phyloP scores from a whole-genome alignment of 345 rosid genomes.

The Eucalyptus brandiana region DNA sequence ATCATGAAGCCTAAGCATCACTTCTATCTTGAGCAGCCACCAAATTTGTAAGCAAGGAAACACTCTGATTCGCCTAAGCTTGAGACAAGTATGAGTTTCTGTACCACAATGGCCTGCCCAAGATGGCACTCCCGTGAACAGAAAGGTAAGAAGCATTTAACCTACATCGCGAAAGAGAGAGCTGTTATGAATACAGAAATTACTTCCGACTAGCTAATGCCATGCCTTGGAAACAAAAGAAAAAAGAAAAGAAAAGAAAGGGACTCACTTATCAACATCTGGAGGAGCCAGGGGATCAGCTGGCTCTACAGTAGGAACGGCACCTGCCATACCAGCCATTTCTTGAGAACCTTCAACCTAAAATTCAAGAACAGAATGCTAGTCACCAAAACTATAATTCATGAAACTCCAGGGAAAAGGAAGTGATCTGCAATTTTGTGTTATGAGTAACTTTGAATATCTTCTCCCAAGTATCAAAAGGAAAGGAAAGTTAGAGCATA shows the following conservation, averaged over 20 bases:
- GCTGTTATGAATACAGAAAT: neutral
- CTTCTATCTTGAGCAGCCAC: neutral
- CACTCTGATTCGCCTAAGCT: neutral
- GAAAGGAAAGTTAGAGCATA: neutral
- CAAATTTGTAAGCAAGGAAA: neutral
- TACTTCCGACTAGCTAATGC: neutral
- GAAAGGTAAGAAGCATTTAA: conserved; percentile 73
- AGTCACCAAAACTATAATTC: neutral
- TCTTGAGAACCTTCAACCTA: conserved; percentile 80
- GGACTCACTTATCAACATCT: conserved; percentile 67
- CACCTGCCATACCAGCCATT: conserved; percentile 31
- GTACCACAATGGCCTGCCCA: conserved; percentile 68
- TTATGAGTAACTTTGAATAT: neutral
- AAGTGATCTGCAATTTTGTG: neutral
- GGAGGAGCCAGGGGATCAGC: conserved; percentile 83
- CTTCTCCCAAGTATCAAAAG: neutral
- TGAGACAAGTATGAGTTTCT: conserved; percentile 43
- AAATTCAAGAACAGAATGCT: neutral
- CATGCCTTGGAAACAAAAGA: neutral
- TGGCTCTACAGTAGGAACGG: conserved; percentile 40
- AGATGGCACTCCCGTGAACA: conserved; percentile 59
- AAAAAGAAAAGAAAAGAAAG: neutral
- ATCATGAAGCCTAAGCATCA: neutral
- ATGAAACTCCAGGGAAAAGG: neutral
- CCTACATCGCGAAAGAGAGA: conserved; percentile 16